phyloP scores from a whole-genome alignment of 768 basidiomycete genomes.

The Amanita phalloides region DNA sequence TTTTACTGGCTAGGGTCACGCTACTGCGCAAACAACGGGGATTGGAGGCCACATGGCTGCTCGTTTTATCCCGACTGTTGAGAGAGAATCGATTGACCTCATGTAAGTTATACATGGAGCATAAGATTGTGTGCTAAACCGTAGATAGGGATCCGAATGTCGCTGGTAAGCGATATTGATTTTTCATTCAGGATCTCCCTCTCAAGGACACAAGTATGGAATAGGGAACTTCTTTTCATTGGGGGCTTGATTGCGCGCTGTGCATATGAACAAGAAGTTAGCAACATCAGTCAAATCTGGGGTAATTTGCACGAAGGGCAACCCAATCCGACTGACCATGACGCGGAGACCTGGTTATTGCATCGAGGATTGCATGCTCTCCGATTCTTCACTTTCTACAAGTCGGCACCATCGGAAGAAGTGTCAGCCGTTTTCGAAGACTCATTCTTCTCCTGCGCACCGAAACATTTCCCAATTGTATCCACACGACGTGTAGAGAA shows the following conservation, averaged over 20 bases:
- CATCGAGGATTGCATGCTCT: constrained; percentile 66
- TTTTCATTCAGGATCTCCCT: neutral
- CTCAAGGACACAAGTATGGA: constrained; percentile 55
- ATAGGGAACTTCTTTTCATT: constrained; percentile 76
- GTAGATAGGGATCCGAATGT: constrained; percentile 65
- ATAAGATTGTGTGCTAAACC: neutral
- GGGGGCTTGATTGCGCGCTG: constrained; percentile 76
- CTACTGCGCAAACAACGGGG: constrained; percentile 89
- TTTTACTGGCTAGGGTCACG: constrained; percentile 51
- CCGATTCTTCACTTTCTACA: constrained; percentile 82
- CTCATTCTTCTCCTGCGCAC: constrained; percentile 67
- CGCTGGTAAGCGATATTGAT: constrained; percentile 34
- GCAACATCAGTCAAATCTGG: constrained; percentile 51
- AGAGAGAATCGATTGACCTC: constrained; percentile 86
- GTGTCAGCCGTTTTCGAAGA: constrained; percentile 63
- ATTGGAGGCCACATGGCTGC: constrained; percentile 55
- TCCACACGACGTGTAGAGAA: constrained; percentile 65
- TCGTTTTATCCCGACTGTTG: constrained; percentile 91
- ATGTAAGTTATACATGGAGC: constrained; percentile 37
- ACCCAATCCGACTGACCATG: constrained; percentile 22
- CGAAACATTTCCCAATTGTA: constrained; percentile 52
- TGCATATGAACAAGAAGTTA: constrained; percentile 80
- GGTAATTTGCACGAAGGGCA: constrained; percentile 27
- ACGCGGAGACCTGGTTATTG: constrained; percentile 40
- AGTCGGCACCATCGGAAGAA: constrained; percentile 77